These are phyloP conservation scores for Solanum chaucha DNA, from an alignment of 257 asterid genomes.

Conservation along the genomic window DNA sequence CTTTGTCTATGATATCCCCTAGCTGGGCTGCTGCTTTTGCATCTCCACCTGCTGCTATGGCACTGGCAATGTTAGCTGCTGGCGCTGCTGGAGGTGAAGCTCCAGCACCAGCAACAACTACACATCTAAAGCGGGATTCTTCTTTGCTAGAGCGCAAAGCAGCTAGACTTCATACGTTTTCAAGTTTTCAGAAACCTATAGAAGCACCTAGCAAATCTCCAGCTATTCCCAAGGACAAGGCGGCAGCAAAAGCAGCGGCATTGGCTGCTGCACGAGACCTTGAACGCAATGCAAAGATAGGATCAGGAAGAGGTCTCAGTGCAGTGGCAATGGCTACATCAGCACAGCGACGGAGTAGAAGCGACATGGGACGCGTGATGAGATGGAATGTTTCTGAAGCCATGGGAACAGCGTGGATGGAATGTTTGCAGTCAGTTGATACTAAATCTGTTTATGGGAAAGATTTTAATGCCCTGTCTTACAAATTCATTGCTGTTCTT, in stretches of 20 bases:
- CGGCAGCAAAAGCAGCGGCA: slow-evolving; percentile 98
- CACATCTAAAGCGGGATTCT: slow-evolving; percentile 88
- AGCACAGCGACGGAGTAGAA: slow-evolving; percentile 71
- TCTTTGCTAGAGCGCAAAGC: slow-evolving; percentile 88
- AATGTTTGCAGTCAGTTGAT: slow-evolving; percentile 89
- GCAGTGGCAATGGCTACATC: slow-evolving; percentile 99
- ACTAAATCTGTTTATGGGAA: slow-evolving; percentile 90
- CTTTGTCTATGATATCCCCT: slow-evolving; percentile 92
- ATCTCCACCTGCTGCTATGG: slow-evolving; percentile 99
- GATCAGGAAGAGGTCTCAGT: slow-evolving; percentile 99
- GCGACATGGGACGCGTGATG: slow-evolving; percentile 80
- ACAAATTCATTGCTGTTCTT: slow-evolving; percentile 86
- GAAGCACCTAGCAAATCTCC: slow-evolving; percentile 68
- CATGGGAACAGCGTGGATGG: slow-evolving; percentile 97
- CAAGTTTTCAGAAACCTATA: slow-evolving; percentile 88
- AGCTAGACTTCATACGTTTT: slow-evolving; percentile 67
- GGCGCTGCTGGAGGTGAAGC: slow-evolving; percentile 97
- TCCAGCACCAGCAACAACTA: slow-evolving; percentile 42
- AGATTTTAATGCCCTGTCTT: slow-evolving; percentile 85
- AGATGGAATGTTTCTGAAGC: slow-evolving; percentile 99
- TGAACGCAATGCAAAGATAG: slow-evolving; percentile 94
- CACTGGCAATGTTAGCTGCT: slow-evolving; percentile 96
- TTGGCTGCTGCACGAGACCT: slow-evolving; percentile 99
- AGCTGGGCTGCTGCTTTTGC: slow-evolving; percentile 99
- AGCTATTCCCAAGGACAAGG: slow-evolving; percentile 80